A percentile compares a stretch with the other conserved stretches of the same genome.
These are phyloP conservation scores for Phialophora tarda DNA, from an alignment of 2,329 filamentous ascomycete species.

Conservation along the genomic window DNA sequence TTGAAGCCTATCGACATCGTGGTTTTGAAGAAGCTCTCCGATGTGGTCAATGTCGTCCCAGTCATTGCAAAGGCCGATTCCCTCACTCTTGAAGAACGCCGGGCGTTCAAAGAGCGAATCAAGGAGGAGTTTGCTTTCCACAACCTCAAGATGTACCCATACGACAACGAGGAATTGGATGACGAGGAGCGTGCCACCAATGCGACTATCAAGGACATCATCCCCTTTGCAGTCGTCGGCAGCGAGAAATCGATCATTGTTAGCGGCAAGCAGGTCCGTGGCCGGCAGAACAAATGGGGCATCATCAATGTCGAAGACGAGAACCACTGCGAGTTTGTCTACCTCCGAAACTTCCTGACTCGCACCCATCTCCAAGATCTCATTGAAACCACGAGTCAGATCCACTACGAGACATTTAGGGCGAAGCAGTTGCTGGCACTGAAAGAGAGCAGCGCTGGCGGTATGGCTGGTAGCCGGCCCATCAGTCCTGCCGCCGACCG, in stretches of 20 bases:
- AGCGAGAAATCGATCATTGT: conserved; percentile 98
- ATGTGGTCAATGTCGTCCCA: conserved; percentile 98
- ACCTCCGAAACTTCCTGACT: conserved; percentile 96
- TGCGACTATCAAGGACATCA: conserved; percentile 94
- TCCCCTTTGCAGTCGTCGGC: conserved; percentile 96
- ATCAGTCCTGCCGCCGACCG: conserved; percentile 95
- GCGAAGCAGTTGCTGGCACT: conserved; percentile 97
- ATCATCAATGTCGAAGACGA: conserved; percentile 99
- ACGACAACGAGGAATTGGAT: conserved; percentile 98
- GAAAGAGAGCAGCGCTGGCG: conserved; percentile 93
- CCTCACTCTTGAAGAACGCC: conserved; percentile 91
- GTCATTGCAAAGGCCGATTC: conserved; percentile 99
- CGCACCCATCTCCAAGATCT: conserved; percentile 98
- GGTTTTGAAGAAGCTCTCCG: conserved; percentile 98
- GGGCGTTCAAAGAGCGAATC: conserved; percentile 97
- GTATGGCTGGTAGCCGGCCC: conserved; percentile 76
- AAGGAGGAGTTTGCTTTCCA: conserved; percentile 99
- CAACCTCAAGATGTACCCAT: conserved; percentile 99
- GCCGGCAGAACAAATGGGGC: conserved; percentile 98
- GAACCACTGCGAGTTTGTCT: conserved; percentile 99
- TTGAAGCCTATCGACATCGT: conserved; percentile 99
- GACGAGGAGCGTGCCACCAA: conserved; percentile 94
- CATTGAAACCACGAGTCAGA: conserved; percentile 98
- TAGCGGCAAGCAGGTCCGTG: conserved; percentile 94
- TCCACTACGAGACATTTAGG: conserved; percentile 99